Conservation (phyloP, 78 protist genomes). For the Diacronema lutheri region DNA sequence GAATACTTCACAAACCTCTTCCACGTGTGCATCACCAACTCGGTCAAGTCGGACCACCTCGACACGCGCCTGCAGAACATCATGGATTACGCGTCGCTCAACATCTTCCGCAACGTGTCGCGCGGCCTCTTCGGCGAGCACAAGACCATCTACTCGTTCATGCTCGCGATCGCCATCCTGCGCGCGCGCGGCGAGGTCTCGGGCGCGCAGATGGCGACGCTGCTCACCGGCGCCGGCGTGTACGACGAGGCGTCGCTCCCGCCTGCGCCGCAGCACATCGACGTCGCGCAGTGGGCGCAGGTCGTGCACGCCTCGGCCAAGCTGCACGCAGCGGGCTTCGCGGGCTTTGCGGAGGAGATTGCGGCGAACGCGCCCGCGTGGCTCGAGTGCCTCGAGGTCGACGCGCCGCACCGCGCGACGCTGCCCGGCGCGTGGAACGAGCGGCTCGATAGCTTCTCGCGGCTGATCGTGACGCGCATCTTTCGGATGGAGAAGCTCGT, state of each 20-base stretch:
- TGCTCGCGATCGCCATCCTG: not conserved
- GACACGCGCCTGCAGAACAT: slow-evolving; percentile 33
- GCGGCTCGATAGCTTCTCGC: slow-evolving; percentile 30
- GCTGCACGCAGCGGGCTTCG: not conserved
- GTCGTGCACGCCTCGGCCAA: too few relatives aligned
- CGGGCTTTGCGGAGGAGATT: not conserved
- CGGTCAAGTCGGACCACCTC: slow-evolving; percentile 30
- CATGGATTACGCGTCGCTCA: slow-evolving; percentile 39
- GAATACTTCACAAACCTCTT: slow-evolving; percentile 52
- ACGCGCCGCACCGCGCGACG: not conserved
- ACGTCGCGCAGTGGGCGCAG: not conserved
- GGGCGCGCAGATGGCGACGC: slow-evolving; percentile 54
- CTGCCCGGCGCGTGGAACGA: slow-evolving; percentile 55
- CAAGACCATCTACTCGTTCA: slow-evolving; percentile 65
- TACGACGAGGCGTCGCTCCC: not conserved
- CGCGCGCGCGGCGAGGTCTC: slow-evolving; percentile 44
- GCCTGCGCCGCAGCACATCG: not conserved
- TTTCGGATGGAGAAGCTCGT: slow-evolving; percentile 65
- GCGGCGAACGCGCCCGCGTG: not conserved
- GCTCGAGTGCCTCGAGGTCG: not conserved
- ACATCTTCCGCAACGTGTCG: slow-evolving; percentile 58
- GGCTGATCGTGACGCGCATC: slow-evolving; percentile 48
- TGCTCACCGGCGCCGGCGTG: slow-evolving; percentile 60
- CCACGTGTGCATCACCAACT: slow-evolving; percentile 31
- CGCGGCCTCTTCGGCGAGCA: slow-evolving; percentile 66